A percentile compares a stretch with the other conserved stretches of the same genome.
Evolutionary conservation across 345 rosid genomes (phyloP).

Genomic region (Eucalyptus albens): DNA sequence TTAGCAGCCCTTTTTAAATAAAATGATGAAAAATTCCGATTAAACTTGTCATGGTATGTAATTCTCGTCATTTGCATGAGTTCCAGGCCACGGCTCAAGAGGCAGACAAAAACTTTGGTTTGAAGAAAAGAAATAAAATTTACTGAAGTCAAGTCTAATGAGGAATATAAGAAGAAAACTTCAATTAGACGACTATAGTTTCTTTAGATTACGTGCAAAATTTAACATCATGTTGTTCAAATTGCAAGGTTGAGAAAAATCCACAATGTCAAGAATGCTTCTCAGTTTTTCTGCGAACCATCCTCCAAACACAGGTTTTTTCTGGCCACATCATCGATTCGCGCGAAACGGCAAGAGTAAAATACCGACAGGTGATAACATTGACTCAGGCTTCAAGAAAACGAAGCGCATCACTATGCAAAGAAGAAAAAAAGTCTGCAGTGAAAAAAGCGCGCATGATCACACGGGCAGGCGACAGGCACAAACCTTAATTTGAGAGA

Average conservation of each 20-base stretch:
- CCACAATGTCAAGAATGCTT: not conserved
- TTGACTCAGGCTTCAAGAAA: not conserved
- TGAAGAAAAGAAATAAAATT: not conserved
- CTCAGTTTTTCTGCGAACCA: not conserved
- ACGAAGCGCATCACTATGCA: not conserved
- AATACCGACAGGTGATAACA: not conserved
- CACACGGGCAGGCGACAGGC: not conserved
- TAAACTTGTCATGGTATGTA: not conserved
- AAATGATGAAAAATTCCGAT: not conserved
- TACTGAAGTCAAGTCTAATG: not conserved
- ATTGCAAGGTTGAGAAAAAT: not conserved
- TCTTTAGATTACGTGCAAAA: not conserved
- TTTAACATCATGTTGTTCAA: not conserved
- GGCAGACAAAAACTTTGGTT: no score
- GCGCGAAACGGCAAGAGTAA: not conserved
- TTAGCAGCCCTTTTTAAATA: not conserved
- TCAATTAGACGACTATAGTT: not conserved
- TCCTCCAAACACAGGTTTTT: not conserved
- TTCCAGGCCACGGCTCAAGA: no score
- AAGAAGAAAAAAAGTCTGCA: not conserved
- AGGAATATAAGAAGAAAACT: not conserved
- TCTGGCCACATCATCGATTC: not conserved
- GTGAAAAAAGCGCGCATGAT: not conserved
- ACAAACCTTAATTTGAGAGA: constrained; percentile 62
- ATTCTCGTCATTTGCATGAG: no score